Evolutionary conservation across 2,329 filamentous ascomycete species (phyloP).

Genomic region (Venturia oleaginea): DNA sequence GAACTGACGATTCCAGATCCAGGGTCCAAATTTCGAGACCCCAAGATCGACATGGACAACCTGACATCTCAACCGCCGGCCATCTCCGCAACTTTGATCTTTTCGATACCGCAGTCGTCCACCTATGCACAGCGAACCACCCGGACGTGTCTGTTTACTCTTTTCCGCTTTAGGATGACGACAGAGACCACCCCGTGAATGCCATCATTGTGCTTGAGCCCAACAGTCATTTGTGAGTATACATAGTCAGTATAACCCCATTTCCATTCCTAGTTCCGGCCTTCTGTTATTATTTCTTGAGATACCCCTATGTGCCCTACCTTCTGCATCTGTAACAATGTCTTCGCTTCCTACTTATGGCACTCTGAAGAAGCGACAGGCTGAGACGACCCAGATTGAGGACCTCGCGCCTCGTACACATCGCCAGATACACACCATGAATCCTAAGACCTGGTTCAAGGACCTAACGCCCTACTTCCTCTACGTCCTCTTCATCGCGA

Average conservation of each 20-base stretch:
- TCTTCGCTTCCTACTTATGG: conserved; percentile 8
- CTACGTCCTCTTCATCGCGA: conserved; percentile 65
- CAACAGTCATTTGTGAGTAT: conserved; percentile 4
- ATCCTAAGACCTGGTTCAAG: conserved; percentile 31
- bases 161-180: conserved; percentile 1
- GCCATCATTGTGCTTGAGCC: neutral
- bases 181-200: neutral
- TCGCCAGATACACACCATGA: conserved; percentile 24
- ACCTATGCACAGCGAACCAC: neutral
- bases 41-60: neutral
- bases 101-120: neutral
- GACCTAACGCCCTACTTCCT: conserved; percentile 66
- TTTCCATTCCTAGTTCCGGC: neutral
- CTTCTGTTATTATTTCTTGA: neutral
- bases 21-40: neutral
- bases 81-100: neutral
- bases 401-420: conserved; percentile 13
- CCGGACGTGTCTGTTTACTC: neutral
- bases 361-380: neutral
- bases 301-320: neutral
- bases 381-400: conserved; percentile 5
- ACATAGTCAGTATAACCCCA: neutral
- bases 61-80: neutral
- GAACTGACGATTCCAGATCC: neutral
- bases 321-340: neutral